Percentiles rank a stretch among this genome's conserved stretches.
Evolutionary conservation across 2,329 filamentous ascomycete genomes (phyloP).

Genomic region (Alternaria panax): DNA sequence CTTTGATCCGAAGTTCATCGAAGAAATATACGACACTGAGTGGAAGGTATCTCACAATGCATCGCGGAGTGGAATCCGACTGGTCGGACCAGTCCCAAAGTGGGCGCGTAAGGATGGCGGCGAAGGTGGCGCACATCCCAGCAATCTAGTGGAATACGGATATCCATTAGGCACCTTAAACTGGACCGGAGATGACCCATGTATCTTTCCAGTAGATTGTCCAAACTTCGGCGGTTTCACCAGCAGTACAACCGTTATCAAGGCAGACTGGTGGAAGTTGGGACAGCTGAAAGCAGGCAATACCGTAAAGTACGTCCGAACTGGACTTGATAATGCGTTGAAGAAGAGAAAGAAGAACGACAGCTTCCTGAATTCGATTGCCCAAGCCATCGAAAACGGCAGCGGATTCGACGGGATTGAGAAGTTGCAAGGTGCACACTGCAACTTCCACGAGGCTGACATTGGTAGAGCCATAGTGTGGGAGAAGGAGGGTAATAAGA

Average conservation of each 20-base stretch:
- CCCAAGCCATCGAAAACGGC: constrained; percentile 45
- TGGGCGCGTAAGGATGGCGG: constrained; percentile 68
- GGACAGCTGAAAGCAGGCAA: constrained; percentile 69
- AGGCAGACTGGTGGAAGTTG: constrained; percentile 67
- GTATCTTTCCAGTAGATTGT: constrained; percentile 66
- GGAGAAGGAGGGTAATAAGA: constrained; percentile 31
- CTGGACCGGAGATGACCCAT: constrained; percentile 68
- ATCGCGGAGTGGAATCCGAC: constrained; percentile 65
- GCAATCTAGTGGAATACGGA: constrained; percentile 61
- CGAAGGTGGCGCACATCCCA: constrained; percentile 69
- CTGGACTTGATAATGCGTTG: constrained; percentile 62
- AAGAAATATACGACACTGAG: constrained; percentile 64
- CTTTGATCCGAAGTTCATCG: constrained; percentile 59
- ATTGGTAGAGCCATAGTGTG: constrained; percentile 42
- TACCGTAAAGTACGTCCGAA: constrained; percentile 58
- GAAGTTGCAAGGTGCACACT: constrained; percentile 35
- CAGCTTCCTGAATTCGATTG: constrained; percentile 55
- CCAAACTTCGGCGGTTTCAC: constrained; percentile 69
- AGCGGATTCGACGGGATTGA: constrained; percentile 30
- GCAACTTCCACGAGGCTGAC: constrained; percentile 34
- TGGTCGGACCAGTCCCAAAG: constrained; percentile 65
- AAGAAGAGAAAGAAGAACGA: constrained; percentile 54
- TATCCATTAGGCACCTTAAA: constrained; percentile 66
- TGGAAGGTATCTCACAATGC: constrained; percentile 70
- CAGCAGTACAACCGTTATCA: constrained; percentile 63